These are phyloP conservation scores for Entophlyctis helioformis DNA, from an alignment of 192 early-diverging fungal genomes.

Conservation along the genomic window DNA sequence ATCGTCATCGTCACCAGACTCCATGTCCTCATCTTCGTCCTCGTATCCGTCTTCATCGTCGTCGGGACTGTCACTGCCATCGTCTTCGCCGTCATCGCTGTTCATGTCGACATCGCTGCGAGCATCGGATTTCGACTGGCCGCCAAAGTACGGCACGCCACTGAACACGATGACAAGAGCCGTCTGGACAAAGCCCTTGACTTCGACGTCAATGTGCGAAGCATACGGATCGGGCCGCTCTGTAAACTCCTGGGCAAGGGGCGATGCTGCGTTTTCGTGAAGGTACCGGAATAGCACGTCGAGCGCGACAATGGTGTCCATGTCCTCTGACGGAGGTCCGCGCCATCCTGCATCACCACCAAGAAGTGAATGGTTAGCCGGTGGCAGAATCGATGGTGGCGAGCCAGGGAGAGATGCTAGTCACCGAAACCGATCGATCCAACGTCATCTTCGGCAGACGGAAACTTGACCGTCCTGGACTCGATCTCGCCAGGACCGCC, in stretches of 20 bases:
- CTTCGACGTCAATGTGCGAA: conserved; percentile 42
- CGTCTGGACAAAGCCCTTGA: conserved; percentile 38
- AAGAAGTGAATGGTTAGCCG: conserved; percentile 3
- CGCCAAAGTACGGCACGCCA: conserved; percentile 34
- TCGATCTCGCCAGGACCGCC: conserved; percentile 15
- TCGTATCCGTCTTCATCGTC: conserved; percentile 12
- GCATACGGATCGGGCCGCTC: conserved; percentile 55
- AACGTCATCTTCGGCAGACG: conserved; percentile 47
- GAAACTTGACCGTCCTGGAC: conserved; percentile 43
- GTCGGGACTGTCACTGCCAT: conserved; percentile 11
- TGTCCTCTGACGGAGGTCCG: conserved; percentile 54
- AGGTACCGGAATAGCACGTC: conserved; percentile 65
- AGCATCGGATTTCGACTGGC: neutral
- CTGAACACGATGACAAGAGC: conserved; percentile 51
- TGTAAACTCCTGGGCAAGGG: conserved; percentile 65
- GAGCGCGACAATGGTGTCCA: conserved; percentile 43
- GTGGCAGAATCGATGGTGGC: too few relatives aligned
- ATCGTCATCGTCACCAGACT: conserved; percentile 10
- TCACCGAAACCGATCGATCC: conserved; percentile 44
- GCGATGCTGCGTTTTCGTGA: conserved; percentile 54
- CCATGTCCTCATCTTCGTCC: conserved; percentile 15
- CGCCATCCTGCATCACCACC: conserved; percentile 56
- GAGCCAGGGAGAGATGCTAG: neutral
- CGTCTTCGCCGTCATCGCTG: conserved; percentile 14
- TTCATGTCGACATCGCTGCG: neutral